Conservation (phyloP, 805 yeast genomes). For the Vanderwaltozyma yarrowii region DNA sequence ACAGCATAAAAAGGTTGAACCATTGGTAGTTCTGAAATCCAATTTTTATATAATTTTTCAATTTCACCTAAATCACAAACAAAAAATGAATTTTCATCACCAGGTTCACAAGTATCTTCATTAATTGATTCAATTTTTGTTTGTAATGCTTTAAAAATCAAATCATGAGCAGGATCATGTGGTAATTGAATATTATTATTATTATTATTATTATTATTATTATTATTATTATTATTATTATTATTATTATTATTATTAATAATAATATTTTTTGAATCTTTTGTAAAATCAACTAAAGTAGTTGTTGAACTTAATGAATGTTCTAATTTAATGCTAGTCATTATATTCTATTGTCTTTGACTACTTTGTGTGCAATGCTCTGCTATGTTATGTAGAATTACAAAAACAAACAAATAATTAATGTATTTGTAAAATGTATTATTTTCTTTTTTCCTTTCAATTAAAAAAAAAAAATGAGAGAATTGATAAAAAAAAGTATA, state of each 20-base stretch:
- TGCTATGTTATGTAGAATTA: too few species aligned
- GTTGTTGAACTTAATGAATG: constrained; percentile 3
- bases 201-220: neutral
- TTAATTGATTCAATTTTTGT: constrained; percentile 37
- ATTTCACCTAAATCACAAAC: constrained; percentile 79
- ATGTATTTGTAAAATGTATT: too few species aligned
- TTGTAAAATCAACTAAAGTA: constrained; percentile 7
- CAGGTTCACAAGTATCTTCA: constrained; percentile 52
- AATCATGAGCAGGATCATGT: constrained; percentile 24
- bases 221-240: neutral
- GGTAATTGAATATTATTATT: constrained; percentile 8
- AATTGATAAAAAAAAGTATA: too few species aligned
- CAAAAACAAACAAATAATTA: too few species aligned
- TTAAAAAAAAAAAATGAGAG: too few species aligned
- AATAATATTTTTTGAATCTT: neutral
- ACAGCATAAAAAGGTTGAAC: constrained; percentile 90
- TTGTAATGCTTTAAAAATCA: constrained; percentile 33
- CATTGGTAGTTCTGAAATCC: constrained; percentile 59
- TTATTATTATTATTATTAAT: neutral
- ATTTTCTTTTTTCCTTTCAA: too few species aligned
- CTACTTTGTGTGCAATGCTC: too few species aligned
- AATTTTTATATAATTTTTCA: constrained; percentile 45
- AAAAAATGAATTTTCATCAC: constrained; percentile 78
- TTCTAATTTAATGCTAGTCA: neutral
- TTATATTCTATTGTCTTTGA: neutral